Evolutionary conservation across 1,284 basidiomycete species (phyloP), one percentile per base, ranked within the genome.

Genomic region (Leucoagaricus sp.): DNA sequence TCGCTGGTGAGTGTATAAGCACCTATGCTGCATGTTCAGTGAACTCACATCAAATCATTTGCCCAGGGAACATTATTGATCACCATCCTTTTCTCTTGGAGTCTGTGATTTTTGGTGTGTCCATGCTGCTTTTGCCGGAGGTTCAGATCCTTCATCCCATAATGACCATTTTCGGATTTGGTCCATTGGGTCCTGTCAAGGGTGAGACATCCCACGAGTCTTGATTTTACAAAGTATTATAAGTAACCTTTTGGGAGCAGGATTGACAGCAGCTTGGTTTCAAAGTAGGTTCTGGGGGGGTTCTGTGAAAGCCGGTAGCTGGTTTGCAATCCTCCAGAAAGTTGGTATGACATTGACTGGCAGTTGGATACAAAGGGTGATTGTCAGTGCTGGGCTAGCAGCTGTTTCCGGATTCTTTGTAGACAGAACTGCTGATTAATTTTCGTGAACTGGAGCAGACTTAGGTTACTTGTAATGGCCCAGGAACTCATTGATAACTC

Each of bases 1-100:
- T 34, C 12, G n/a, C 19, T 19, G 47, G 47, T 49, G 6, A 34
- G 47, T 45, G 13, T 34, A 8, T 23, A 6, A 3, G 2, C 19
- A 4, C 31, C 17, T n/a, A 10, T 19, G 6, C 6, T 49, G 10
- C 17, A n/a, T 31, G 6, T 17, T 48, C 17, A 33, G 17, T n/a
- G n/a, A n/a, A n/a, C 8, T 23, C 1, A 23, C 21, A 23, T 23
- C 25, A 23, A 25, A 10, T 7, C 17, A 1, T 10, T 23, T n/a
- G 4, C 7, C 4, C 41, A 67, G 64, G 63, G 1, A 59, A 64
- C 15, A 38, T 68, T 17, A 50, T 61, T 10, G 64, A 66, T 45
- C 34, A 57, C 3, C 62, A 63, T 44, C 61, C 60, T 25, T 17
- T 19, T 5, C 17, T 63, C 5, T 21, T 59, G 15, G 28, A 40